Evolutionary conservation across 2,329 filamentous ascomycete species (phyloP), one percentile per base, ranked within the genome.

Genomic region (Xylogone sp.): DNA sequence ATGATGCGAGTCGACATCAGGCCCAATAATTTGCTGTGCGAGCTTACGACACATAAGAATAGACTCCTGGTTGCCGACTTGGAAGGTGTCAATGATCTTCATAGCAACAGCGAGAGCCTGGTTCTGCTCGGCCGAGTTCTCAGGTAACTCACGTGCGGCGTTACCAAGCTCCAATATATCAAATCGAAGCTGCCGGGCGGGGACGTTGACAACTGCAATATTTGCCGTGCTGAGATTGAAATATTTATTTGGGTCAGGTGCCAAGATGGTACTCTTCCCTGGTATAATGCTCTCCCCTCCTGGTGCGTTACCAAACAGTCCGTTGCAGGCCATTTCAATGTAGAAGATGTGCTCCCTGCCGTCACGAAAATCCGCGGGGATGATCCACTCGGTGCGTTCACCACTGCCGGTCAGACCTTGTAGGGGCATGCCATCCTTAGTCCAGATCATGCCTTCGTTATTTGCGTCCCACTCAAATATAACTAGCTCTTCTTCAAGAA

Each of bases 251-350:
- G 89, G 88, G 53, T 87, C 78, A 0, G 94, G 94, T n/a, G n/a
- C n/a, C n/a, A n/a, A n/a, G n/a, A n/a, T n/a, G n/a, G n/a, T n/a
- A n/a, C n/a, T n/a, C n/a, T n/a, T n/a, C n/a, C n/a, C n/a, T 13
- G 94, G 91, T 67, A 95, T 89, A 60, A 97, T 97, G 27, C 79
- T 83, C 68, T 95, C 90, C 22, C 90, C 90, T 19, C 87, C 87
- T 0, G 87, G 79, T 0, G 91, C 87, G 68, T 96, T 96, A 61
- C 94, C 94, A 72, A 97, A 97, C 92, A 97, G 97, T 69, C 87
- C 86, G 68, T 99, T 99, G 73, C 94, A 97, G 19, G 94, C 94
- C 89, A 97, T 96, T 73, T 99, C 94, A 58, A 99, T 86, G 69
- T 97, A 99, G 62, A 99, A 88, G 19, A 79, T 83, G 68, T 97